Percentiles rank a stretch among this genome's conserved stretches.
phyloP scores from a whole-genome alignment of 139 green algal genomes.

The Micractinium conductrix region DNA sequence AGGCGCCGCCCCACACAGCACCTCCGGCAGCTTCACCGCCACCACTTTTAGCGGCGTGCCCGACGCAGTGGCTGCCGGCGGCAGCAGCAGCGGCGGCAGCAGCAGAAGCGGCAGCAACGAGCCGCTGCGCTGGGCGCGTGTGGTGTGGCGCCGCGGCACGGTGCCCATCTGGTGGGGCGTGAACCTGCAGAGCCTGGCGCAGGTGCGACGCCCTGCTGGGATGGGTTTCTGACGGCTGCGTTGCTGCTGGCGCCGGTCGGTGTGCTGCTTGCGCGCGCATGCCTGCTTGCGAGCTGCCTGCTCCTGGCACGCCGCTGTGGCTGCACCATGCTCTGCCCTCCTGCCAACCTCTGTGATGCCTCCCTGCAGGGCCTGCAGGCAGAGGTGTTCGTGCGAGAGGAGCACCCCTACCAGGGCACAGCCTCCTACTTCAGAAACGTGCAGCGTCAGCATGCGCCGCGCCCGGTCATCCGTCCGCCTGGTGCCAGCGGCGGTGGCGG shows the following conservation, averaged over 20 bases:
- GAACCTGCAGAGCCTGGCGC: conserved; percentile 58
- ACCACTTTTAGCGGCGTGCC: background rate
- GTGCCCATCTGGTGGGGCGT: conserved; percentile 80
- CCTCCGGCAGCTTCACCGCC: background rate
- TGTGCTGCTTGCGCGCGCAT: background rate
- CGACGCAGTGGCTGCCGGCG: background rate
- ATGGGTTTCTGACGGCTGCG: background rate
- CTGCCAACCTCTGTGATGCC: too few species aligned
- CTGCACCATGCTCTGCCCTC: background rate
- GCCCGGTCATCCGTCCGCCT: background rate
- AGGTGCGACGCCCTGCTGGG: background rate
- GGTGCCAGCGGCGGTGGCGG: background rate
- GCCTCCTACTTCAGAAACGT: conserved; percentile 82
- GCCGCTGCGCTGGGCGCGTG: conserved; percentile 68
- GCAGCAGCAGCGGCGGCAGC: background rate
- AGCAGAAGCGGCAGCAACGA: background rate
- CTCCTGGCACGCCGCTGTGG: background rate
- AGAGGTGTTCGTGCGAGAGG: conserved; percentile 81
- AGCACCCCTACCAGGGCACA: conserved; percentile 84
- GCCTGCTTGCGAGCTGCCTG: background rate
- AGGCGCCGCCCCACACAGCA: background rate
- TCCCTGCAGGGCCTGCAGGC: conserved; percentile 45
- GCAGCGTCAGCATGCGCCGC: conserved; percentile 73
- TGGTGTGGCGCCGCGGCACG: conserved; percentile 88
- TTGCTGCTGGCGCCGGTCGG: background rate